Evolutionary conservation across 2,329 filamentous ascomycete species (phyloP).

Genomic region (Penicillium italicum): DNA sequence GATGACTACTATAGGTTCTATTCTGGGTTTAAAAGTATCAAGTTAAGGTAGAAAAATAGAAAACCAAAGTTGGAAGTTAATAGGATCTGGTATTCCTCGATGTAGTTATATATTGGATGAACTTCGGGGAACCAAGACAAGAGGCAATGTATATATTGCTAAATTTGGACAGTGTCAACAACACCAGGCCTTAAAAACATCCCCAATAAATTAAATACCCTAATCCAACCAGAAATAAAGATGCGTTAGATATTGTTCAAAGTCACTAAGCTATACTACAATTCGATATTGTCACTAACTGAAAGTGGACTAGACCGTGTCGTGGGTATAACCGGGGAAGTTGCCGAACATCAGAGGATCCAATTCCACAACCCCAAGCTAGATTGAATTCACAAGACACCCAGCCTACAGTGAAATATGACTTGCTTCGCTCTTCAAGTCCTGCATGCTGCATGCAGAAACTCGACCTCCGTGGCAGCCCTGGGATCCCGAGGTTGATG

Average conservation of each 20-base stretch:
- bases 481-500: slow-evolving; percentile 5
- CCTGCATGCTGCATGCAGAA: slow-evolving; percentile 3
- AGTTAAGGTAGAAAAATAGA: too few relatives aligned
- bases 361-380: not conserved
- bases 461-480: not conserved
- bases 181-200: fast-evolving
- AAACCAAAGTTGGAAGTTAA: too few relatives aligned
- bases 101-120: not conserved
- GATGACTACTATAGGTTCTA: not conserved
- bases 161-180: not conserved
- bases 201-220: fast-evolving
- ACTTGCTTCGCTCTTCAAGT: not conserved
- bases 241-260: not conserved
- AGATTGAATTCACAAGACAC: not conserved
- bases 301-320: not conserved
- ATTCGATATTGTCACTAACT: not conserved
- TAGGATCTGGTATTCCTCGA: too few relatives aligned
- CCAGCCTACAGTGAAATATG: not conserved
- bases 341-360: not conserved
- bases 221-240: not conserved
- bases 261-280: not conserved
- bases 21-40: not conserved
- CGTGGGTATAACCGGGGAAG: not conserved
- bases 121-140: not conserved
- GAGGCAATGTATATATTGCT: not conserved